phyloP scores from a whole-genome alignment of 768 basidiomycete genomes.

The Mycena floridula region DNA sequence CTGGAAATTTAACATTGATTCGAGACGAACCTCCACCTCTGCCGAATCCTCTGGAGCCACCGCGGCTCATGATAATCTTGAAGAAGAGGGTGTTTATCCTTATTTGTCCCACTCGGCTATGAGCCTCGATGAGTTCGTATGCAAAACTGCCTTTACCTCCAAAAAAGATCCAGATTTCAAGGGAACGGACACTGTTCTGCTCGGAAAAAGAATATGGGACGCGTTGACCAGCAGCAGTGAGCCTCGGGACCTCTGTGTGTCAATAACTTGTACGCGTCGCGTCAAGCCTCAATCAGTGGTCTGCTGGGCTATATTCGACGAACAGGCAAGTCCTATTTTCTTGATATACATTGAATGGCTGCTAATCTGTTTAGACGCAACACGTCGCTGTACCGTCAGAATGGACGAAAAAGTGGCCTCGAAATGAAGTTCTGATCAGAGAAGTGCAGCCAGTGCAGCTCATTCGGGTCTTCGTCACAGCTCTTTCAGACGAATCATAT shows the following conservation, averaged over 20 bases:
- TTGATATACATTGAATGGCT: not conserved
- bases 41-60: conserved; percentile 52
- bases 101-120: not conserved
- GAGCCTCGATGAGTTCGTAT: no score
- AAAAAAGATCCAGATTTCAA: conserved; percentile 9
- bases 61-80: conserved; percentile 39
- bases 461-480: conserved; percentile 47
- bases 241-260: conserved; percentile 12
- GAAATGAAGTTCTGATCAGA: conserved; percentile 15
- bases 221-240: not conserved
- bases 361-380: conserved; percentile 16
- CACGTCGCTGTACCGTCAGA: conserved; percentile 33
- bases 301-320: conserved; percentile 29
- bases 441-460: conserved; percentile 27
- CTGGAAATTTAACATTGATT: not conserved
- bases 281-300: conserved; percentile 3
- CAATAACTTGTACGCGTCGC: conserved; percentile 17
- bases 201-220: conserved; percentile 28
- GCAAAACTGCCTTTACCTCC: conserved; percentile 15
- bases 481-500: conserved; percentile 45
- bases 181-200: conserved; percentile 17
- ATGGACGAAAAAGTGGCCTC: conserved; percentile 35
- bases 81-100: not conserved
- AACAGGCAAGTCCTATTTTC: conserved; percentile 27
- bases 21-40: conserved; percentile 42